Conservation (phyloP, 2,329 filamentous ascomycete genomes). For the Rasamsonia emersonii region DNA sequence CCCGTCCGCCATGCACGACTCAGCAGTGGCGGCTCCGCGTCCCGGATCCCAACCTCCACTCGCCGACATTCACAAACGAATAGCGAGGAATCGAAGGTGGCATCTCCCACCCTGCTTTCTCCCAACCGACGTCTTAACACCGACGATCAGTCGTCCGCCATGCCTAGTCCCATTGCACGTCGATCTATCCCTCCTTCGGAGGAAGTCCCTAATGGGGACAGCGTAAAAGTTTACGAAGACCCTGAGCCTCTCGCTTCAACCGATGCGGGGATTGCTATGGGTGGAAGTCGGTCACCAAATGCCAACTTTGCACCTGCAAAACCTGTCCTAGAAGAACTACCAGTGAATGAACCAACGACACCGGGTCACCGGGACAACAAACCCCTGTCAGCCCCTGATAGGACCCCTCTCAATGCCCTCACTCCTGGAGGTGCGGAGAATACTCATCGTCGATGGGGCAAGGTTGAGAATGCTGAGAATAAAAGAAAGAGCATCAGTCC, state of each 20-base stretch:
- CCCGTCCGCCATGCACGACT: conserved; percentile 5
- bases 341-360: conserved; percentile 26
- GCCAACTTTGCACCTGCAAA: conserved; percentile 7
- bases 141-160: conserved; percentile 7
- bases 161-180: conserved; percentile 6
- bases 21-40: conserved; percentile 7
- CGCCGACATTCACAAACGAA: conserved; percentile 6
- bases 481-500: conserved; percentile 27
- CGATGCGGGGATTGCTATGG: conserved; percentile 6
- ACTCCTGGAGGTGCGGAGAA: conserved; percentile 3
- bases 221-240: conserved; percentile 45
- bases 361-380: conserved; percentile 16
- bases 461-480: conserved; percentile 18
- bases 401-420: neutral
- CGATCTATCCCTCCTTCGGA: conserved; percentile 21
- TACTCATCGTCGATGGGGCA: conserved; percentile 23
- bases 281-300: conserved; percentile 5
- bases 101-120: conserved; percentile 6
- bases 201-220: conserved; percentile 13
- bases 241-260: conserved; percentile 30
- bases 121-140: conserved; percentile 6
- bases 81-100: conserved; percentile 8
- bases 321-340: conserved; percentile 29
- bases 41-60: conserved; percentile 9
- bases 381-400: conserved; percentile 11